phyloP scores from a whole-genome alignment of 2,329 filamentous ascomycete genomes.

The Dactylellina cionopaga region DNA sequence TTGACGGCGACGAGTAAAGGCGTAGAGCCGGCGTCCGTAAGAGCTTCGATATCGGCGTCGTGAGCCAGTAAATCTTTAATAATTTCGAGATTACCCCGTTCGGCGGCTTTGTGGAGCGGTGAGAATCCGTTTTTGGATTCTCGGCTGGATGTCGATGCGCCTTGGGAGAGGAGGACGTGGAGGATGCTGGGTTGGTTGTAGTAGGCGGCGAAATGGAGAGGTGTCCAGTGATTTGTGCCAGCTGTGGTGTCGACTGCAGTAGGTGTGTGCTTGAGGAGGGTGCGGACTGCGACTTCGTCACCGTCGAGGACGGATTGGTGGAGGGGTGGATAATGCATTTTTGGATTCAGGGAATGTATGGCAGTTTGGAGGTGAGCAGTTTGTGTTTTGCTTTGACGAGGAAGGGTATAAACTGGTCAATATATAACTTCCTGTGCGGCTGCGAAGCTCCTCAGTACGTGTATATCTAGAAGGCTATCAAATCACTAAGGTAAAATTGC shows the following conservation, averaged over 20 bases:
- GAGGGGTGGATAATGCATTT: slow-evolving; percentile 6
- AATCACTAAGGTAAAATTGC: no score
- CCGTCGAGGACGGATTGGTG: slow-evolving; percentile 14
- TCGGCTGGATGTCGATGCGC: background rate
- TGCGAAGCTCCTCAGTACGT: no score
- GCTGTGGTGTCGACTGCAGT: background rate
- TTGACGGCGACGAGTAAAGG: slow-evolving; percentile 42
- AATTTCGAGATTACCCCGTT: slow-evolving; percentile 34
- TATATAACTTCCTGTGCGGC: no score
- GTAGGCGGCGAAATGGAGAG: slow-evolving; percentile 32
- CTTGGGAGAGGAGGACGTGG: background rate
- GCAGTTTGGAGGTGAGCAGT: background rate
- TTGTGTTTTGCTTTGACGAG: background rate
- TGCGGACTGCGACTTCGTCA: background rate
- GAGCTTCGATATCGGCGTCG: slow-evolving; percentile 29
- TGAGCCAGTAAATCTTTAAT: slow-evolving; percentile 29
- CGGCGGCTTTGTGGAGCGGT: slow-evolving; percentile 48
- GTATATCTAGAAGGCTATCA: no score
- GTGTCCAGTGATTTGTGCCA: slow-evolving; percentile 12
- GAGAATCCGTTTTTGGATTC: slow-evolving; percentile 39
- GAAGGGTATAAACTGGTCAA: background rate
- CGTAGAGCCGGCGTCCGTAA: slow-evolving; percentile 26
- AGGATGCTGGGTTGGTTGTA: slow-evolving; percentile 1
- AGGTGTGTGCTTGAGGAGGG: background rate
- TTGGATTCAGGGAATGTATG: background rate